Evolutionary conservation across 768 basidiomycete genomes (phyloP).

Genomic region (Pisolithus microcarpus): DNA sequence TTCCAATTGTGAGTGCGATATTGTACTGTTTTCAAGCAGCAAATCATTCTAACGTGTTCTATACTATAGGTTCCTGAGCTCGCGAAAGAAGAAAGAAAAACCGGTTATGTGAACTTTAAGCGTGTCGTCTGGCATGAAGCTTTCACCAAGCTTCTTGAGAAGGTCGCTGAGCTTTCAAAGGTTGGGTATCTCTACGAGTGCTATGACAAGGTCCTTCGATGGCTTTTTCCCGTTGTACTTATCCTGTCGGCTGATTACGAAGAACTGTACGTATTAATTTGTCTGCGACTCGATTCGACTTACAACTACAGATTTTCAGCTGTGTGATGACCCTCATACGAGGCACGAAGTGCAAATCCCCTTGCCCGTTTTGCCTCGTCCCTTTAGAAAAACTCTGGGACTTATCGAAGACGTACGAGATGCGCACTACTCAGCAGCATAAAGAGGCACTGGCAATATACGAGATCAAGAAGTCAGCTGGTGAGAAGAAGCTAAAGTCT

Average conservation of each 20-base stretch:
- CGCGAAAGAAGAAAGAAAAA: slow-evolving; percentile 25
- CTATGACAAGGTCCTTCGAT: slow-evolving; percentile 22
- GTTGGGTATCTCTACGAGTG: slow-evolving; percentile 19
- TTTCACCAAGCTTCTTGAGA: slow-evolving; percentile 24
- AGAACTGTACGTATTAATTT: slow-evolving; percentile 35
- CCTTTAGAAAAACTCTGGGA: slow-evolving; percentile 16
- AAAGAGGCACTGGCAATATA: too few relatives aligned
- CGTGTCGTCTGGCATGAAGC: slow-evolving; percentile 30
- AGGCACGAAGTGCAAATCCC: slow-evolving; percentile 20
- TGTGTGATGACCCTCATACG: slow-evolving; percentile 30
- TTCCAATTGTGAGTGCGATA: slow-evolving; percentile 27
- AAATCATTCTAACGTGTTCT: not conserved
- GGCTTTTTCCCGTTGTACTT: slow-evolving; percentile 29
- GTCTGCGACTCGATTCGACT: too few relatives aligned
- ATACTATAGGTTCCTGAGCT: not conserved
- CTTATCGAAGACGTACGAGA: too few relatives aligned
- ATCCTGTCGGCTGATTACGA: slow-evolving; percentile 38
- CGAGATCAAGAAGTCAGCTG: too few relatives aligned
- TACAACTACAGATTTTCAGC: slow-evolving; percentile 10
- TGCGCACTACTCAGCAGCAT: too few relatives aligned
- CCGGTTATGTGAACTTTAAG: slow-evolving; percentile 25
- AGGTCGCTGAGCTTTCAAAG: slow-evolving; percentile 12
- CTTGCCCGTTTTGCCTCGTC: slow-evolving; percentile 34
- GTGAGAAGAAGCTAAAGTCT: too few relatives aligned
- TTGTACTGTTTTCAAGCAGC: not conserved